Evolutionary conservation across 192 early-diverging fungal genomes (phyloP).

Genomic region (Umbelopsis ramanniana): DNA sequence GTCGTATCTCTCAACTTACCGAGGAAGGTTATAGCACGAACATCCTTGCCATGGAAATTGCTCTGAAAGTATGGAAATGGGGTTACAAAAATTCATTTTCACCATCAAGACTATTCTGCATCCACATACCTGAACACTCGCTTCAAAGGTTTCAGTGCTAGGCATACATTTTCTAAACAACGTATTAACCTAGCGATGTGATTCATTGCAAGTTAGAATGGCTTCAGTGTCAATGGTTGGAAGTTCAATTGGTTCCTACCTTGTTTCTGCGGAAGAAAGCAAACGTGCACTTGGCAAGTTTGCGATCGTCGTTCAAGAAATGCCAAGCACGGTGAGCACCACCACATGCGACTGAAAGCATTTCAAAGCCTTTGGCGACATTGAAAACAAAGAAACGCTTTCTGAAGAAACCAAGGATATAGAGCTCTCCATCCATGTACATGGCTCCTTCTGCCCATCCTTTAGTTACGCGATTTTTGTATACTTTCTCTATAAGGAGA

Average conservation of each 20-base stretch:
- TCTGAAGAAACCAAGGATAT: slow-evolving; percentile 74
- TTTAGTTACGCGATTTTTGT: slow-evolving; percentile 67
- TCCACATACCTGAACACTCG: slow-evolving; percentile 51
- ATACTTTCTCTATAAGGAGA: slow-evolving; percentile 53
- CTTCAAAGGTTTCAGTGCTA: slow-evolving; percentile 49
- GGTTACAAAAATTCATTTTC: not conserved
- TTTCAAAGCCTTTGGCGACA: slow-evolving; percentile 65
- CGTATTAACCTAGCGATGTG: slow-evolving; percentile 37
- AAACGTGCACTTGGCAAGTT: slow-evolving; percentile 56
- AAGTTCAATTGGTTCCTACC: slow-evolving; percentile 23
- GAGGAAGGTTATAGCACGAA: slow-evolving; percentile 57
- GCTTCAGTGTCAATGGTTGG: not conserved
- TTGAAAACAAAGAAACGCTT: slow-evolving; percentile 77
- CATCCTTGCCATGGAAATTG: slow-evolving; percentile 66
- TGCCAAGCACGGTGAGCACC: slow-evolving; percentile 78
- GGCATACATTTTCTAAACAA: slow-evolving; percentile 47
- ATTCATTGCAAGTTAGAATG: not conserved
- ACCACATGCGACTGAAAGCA: slow-evolving; percentile 73
- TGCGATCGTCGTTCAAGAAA: slow-evolving; percentile 52
- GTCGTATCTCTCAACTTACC: slow-evolving; percentile 12
- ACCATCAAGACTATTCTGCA: not conserved
- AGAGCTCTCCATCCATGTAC: slow-evolving; percentile 54
- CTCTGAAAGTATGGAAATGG: not conserved
- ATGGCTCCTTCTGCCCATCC: slow-evolving; percentile 74
- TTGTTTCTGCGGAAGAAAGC: slow-evolving; percentile 63